Evolutionary conservation across 2,329 filamentous ascomycete species (phyloP).

Genomic region (Pyrenochaeta sp.): DNA sequence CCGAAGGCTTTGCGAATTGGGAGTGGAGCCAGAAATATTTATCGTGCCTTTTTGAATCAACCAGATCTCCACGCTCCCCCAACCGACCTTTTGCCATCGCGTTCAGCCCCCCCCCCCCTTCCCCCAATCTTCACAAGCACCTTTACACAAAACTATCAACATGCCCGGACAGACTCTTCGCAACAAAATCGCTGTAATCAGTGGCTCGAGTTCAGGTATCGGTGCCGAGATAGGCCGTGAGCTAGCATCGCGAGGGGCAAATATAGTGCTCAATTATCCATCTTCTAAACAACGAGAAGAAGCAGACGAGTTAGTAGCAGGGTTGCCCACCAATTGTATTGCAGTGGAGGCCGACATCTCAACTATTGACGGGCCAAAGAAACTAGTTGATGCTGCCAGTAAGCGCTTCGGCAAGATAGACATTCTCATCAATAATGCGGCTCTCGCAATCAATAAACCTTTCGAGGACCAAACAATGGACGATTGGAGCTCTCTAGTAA

Average conservation of each 20-base stretch:
- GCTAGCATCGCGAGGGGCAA: constrained; percentile 42
- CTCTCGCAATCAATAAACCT: constrained; percentile 33
- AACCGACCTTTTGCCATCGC: no score
- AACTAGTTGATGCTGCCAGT: constrained; percentile 2
- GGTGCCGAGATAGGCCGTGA: constrained; percentile 51
- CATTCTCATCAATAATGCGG: constrained; percentile 52
- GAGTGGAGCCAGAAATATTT: no score
- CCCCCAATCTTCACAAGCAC: no score
- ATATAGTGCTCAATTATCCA: constrained; percentile 61
- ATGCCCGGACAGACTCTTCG: constrained; percentile 9
- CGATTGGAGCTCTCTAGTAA: constrained; percentile 53
- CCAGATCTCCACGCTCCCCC: no score
- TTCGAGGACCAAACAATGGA: constrained; percentile 51
- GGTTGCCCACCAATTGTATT: constrained; percentile 42
- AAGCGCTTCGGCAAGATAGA: constrained; percentile 39
- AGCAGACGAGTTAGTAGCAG: constrained; percentile 37
- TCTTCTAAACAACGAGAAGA: constrained; percentile 37
- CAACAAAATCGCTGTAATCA: constrained; percentile 51
- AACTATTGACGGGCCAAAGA: constrained; percentile 33
- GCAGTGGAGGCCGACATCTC: constrained; percentile 51
- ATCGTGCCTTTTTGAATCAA: no score
- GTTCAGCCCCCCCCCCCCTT: no score
- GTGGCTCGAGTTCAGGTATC: constrained; percentile 55
- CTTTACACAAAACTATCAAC: background rate
- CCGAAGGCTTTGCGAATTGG: no score